Conservation (phyloP, 768 basidiomycete species). For the Cystofilobasidium ferigula region DNA sequence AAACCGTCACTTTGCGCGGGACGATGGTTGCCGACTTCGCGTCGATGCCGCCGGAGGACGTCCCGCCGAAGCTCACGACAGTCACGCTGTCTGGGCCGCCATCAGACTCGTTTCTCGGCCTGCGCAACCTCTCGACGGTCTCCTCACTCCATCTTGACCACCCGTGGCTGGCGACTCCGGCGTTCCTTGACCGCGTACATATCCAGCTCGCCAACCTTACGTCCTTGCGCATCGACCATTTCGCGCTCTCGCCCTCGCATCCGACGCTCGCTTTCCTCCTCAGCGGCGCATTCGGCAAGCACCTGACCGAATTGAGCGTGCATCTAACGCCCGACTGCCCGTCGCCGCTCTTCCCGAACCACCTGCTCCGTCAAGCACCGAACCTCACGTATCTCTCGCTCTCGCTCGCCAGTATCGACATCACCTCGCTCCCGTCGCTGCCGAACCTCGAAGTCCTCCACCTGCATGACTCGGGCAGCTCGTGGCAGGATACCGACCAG, state of each 20-base stretch:
- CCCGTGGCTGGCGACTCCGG: background rate
- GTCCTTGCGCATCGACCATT: background rate
- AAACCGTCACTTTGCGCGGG: background rate
- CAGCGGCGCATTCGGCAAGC: background rate
- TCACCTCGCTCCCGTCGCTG: background rate
- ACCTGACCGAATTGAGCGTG: background rate
- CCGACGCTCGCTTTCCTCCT: background rate
- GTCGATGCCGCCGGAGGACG: background rate
- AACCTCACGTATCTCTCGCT: background rate
- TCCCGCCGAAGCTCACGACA: background rate
- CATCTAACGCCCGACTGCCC: background rate
- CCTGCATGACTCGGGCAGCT: background rate
- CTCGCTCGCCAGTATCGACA: background rate
- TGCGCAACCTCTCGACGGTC: background rate
- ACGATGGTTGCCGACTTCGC: background rate
- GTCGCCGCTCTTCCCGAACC: background rate
- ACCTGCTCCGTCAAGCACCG: background rate
- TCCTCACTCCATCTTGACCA: background rate
- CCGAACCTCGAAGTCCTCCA: background rate
- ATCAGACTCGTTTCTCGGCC: background rate
- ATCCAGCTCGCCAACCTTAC: background rate
- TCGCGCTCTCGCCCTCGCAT: background rate
- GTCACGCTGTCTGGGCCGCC: background rate
- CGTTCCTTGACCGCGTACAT: background rate
- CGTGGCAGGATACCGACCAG: no score